Conservation (phyloP, 805 yeast species). For the Jamesozyma piceae region DNA sequence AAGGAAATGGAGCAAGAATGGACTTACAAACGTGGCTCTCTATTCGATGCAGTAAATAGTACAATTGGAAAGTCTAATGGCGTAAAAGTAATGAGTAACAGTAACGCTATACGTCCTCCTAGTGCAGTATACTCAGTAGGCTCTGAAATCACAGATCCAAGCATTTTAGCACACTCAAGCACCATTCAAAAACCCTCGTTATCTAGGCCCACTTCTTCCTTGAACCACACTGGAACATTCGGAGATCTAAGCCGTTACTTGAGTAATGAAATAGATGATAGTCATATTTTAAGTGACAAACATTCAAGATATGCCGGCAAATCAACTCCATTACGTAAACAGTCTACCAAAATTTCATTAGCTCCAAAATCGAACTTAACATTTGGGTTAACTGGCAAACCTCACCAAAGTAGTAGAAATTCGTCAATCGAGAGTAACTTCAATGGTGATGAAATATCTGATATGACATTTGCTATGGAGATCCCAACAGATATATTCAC, state of each 20-base stretch:
- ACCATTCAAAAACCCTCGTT: slow-evolving; percentile 14
- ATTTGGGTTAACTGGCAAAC: background rate
- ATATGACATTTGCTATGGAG: slow-evolving; percentile 25
- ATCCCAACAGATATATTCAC: slow-evolving; percentile 22
- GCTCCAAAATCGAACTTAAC: slow-evolving; percentile 3
- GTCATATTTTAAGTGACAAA: too few relatives aligned
- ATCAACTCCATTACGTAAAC: slow-evolving; percentile 10
- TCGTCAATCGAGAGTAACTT: background rate
- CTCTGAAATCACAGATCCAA: slow-evolving; percentile 9
- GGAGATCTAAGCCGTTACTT: slow-evolving; percentile 21
- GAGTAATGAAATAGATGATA: background rate
- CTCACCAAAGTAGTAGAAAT: too few relatives aligned
- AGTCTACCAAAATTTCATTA: slow-evolving; percentile 8
- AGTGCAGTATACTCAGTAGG: slow-evolving; percentile 1
- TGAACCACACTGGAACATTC: slow-evolving; percentile 24
- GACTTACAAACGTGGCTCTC: slow-evolving; percentile 2
- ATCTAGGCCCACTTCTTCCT: slow-evolving; percentile 17
- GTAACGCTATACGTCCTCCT: background rate
- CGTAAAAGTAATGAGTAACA: too few relatives aligned
- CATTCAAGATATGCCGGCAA: background rate
- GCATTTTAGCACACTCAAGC: slow-evolving; percentile 26
- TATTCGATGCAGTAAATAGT: background rate
- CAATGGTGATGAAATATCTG: slow-evolving; percentile 16
- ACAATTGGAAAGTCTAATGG: background rate
- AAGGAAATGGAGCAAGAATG: background rate